These are phyloP conservation scores for Coemansia javaensis DNA, from an alignment of 192 early-diverging fungal species.

Conservation along the genomic window DNA sequence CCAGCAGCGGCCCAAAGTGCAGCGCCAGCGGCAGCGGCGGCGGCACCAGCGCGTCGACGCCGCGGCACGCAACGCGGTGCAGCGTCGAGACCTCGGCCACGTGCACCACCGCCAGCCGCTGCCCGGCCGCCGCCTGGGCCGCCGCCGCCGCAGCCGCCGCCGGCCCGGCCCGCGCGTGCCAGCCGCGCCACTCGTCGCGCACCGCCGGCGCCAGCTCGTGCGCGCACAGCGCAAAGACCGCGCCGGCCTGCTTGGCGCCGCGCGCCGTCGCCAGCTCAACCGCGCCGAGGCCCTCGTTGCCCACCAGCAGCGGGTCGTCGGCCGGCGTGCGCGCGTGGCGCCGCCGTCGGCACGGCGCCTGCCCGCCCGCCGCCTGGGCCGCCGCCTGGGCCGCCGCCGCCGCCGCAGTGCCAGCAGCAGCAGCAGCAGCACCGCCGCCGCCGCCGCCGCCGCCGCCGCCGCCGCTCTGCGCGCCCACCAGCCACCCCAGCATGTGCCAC, in stretches of 20 bases:
- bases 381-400: conserved; percentile 4
- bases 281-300: conserved; percentile 46
- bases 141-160: too few species aligned
- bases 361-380: background rate
- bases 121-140: background rate
- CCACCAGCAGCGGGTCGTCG: conserved; percentile 43
- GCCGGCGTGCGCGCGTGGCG: conserved; percentile 12
- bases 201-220: conserved; percentile 26
- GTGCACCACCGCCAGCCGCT: conserved; percentile 37
- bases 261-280: conserved; percentile 36
- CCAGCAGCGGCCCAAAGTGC: conserved; percentile 22
- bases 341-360: conserved; percentile 9
- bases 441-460: background rate
- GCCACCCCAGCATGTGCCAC: conserved; percentile 50
- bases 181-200: conserved; percentile 29
- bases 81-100: conserved; percentile 49
- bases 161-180: conserved; percentile 17
- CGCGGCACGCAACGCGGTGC: conserved; percentile 36
- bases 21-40: conserved; percentile 41
- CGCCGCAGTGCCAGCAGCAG: too few species aligned
- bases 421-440: too few species aligned
- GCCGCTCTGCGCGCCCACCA: conserved; percentile 23
- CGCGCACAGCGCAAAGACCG: conserved; percentile 49
- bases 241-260: conserved; percentile 8
- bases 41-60: conserved; percentile 31